A percentile compares a stretch with the other conserved stretches of the same genome.
Evolutionary conservation across 2,329 filamentous ascomycete genomes (phyloP).

Genomic region (Colletotrichum tabaci): DNA sequence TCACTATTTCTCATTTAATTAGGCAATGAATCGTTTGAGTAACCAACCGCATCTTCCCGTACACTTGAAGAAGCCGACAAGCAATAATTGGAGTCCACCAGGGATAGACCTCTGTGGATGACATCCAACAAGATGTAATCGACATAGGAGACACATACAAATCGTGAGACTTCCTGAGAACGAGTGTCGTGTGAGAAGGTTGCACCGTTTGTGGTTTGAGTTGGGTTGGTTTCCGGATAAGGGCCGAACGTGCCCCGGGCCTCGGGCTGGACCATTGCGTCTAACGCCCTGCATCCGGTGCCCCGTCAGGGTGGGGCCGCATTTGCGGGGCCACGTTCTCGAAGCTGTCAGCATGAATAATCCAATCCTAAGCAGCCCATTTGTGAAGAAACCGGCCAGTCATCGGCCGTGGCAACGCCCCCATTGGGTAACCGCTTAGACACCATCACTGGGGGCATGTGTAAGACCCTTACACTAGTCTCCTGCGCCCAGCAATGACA

Average conservation of each 20-base stretch:
- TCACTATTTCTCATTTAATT: too few relatives aligned
- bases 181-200: background rate
- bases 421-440: constrained; percentile 38
- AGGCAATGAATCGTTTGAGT: too few relatives aligned
- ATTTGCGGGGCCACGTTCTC: constrained; percentile 10
- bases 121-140: too few relatives aligned
- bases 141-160: too few relatives aligned
- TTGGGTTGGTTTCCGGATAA: background rate
- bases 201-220: background rate
- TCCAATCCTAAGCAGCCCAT: constrained; percentile 40
- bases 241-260: constrained; percentile 1
- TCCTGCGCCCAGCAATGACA: background rate
- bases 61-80: too few relatives aligned
- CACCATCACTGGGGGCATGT: constrained; percentile 31
- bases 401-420: constrained; percentile 13
- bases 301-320: background rate
- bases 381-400: constrained; percentile 8
- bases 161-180: background rate
- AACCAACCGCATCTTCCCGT: too few relatives aligned
- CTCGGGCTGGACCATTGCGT: constrained; percentile 13
- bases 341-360: constrained; percentile 44
- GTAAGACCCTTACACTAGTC: constrained; percentile 37
- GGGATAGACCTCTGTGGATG: too few relatives aligned
- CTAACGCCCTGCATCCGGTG: background rate
- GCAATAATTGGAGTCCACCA: too few relatives aligned